These are phyloP conservation scores for Sphagnum magellanicum DNA, from an alignment of 228 moss, liverwort and hornwort species.

Conservation along the genomic window DNA sequence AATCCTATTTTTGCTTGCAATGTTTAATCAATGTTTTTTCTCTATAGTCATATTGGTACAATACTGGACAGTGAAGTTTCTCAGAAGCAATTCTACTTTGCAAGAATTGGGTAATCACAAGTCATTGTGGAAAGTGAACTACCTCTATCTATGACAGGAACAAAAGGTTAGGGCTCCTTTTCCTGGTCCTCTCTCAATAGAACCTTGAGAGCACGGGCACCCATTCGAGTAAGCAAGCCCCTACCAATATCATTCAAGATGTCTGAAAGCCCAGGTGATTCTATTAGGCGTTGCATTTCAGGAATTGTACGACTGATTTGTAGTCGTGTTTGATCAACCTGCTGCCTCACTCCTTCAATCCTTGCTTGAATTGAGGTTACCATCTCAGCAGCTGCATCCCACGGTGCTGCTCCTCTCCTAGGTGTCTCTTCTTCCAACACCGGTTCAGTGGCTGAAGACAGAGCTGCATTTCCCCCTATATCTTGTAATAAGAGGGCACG, in stretches of 20 bases:
- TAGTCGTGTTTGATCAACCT: constrained; percentile 33
- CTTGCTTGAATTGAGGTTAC: constrained; percentile 37
- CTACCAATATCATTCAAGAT: constrained; percentile 60
- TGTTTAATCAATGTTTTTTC: too few species aligned
- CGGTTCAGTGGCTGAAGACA: constrained; percentile 2
- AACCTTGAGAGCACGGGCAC: constrained; percentile 56
- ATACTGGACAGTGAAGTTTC: too few species aligned
- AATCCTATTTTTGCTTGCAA: too few species aligned
- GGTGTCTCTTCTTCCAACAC: constrained; percentile 9
- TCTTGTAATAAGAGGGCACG: constrained; percentile 48
- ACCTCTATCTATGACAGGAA: too few species aligned
- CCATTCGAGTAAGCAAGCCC: constrained; percentile 51
- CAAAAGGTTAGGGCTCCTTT: constrained; percentile 16
- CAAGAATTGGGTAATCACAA: too few species aligned
- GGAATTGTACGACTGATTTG: constrained; percentile 53
- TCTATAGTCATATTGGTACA: too few species aligned
- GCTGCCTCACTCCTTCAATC: constrained; percentile 42
- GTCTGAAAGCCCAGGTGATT: constrained; percentile 42
- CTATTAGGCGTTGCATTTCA: constrained; percentile 43
- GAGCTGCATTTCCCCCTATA: constrained; percentile 28
- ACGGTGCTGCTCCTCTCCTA: constrained; percentile 40
- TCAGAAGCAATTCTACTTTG: too few species aligned
- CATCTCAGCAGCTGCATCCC: constrained; percentile 50
- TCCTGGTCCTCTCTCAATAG: constrained; percentile 39
- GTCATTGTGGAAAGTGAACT: too few species aligned